These are phyloP conservation scores for Hypericum perforatum DNA, from an alignment of 345 rosid genomes.

Conservation along the genomic window DNA sequence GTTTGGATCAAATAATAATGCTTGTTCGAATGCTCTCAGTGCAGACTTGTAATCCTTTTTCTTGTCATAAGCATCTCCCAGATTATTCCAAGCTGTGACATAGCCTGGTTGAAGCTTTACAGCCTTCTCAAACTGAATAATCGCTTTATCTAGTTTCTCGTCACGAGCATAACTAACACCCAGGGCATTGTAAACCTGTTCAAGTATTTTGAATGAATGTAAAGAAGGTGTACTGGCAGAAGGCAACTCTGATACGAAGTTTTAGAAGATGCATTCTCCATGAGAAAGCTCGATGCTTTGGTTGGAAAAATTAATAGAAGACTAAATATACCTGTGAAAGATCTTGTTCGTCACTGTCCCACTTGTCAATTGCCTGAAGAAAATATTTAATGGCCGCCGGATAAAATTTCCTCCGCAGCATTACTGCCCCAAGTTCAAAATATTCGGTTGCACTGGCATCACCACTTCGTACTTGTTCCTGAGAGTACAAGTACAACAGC, in stretches of 20 bases:
- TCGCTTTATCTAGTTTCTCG: slow-evolving; percentile 81
- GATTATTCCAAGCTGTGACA: slow-evolving; percentile 98
- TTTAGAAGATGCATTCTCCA: neutral
- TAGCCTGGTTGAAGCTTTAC: slow-evolving; percentile 91
- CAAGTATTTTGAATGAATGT: neutral
- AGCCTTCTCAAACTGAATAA: slow-evolving; percentile 67
- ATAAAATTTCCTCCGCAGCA: slow-evolving; percentile 83
- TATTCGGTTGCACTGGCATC: slow-evolving; percentile 91
- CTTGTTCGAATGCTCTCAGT: slow-evolving; percentile 93
- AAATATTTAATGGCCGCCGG: slow-evolving; percentile 81
- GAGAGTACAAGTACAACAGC: slow-evolving; percentile 7
- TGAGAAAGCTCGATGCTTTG: neutral
- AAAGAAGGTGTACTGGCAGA: too few relatives aligned
- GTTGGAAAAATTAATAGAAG: slow-evolving; percentile 6
- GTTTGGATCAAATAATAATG: slow-evolving; percentile 79
- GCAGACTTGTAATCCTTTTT: slow-evolving; percentile 65
- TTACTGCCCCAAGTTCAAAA: slow-evolving; percentile 93
- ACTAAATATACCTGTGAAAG: slow-evolving; percentile 70
- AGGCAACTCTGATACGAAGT: too few relatives aligned
- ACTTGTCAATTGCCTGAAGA: slow-evolving; percentile 81
- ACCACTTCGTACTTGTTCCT: slow-evolving; percentile 99
- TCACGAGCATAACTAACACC: slow-evolving; percentile 71
- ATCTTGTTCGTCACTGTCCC: slow-evolving; percentile 99
- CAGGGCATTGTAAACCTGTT: slow-evolving; percentile 51
- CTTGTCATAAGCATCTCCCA: slow-evolving; percentile 94